These are phyloP conservation scores for Crithidia acanthocephali DNA, from an alignment of 208 protist species.

Conservation along the genomic window DNA sequence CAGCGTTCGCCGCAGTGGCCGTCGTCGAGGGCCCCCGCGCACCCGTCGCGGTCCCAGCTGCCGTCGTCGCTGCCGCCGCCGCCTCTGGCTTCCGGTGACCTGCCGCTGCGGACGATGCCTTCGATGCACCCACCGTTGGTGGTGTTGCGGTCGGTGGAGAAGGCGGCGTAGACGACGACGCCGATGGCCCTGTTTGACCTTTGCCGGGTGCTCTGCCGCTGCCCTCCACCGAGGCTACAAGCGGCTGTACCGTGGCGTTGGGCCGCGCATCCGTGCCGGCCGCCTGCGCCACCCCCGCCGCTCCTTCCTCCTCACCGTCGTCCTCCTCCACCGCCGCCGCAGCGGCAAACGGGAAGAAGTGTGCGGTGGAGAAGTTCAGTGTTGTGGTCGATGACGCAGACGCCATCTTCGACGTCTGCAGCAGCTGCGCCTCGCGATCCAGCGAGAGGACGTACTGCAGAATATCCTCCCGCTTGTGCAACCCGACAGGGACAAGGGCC, in stretches of 20 bases:
- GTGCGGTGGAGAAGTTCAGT: slow-evolving; percentile 58
- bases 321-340: not conserved
- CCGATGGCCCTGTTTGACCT: not conserved
- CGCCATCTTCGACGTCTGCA: slow-evolving; percentile 60
- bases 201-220: not conserved
- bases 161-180: not conserved
- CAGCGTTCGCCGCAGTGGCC: not conserved
- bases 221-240: not conserved
- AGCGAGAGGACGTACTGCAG: slow-evolving; percentile 62
- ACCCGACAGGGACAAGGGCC: slow-evolving; percentile 57
- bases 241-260: slow-evolving; percentile 6
- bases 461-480: slow-evolving; percentile 51
- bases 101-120: too few relatives aligned
- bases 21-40: not conserved
- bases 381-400: slow-evolving; percentile 53
- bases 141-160: too few relatives aligned
- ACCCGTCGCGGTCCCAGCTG: too few relatives aligned
- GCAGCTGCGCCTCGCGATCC: slow-evolving; percentile 65
- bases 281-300: not conserved
- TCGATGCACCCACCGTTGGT: too few relatives aligned
- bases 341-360: slow-evolving; percentile 40
- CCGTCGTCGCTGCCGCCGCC: too few relatives aligned
- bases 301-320: not conserved
- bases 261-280: not conserved
- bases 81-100: too few relatives aligned